Conservation (phyloP, 345 rosid species). For the Ricinus communis region DNA sequence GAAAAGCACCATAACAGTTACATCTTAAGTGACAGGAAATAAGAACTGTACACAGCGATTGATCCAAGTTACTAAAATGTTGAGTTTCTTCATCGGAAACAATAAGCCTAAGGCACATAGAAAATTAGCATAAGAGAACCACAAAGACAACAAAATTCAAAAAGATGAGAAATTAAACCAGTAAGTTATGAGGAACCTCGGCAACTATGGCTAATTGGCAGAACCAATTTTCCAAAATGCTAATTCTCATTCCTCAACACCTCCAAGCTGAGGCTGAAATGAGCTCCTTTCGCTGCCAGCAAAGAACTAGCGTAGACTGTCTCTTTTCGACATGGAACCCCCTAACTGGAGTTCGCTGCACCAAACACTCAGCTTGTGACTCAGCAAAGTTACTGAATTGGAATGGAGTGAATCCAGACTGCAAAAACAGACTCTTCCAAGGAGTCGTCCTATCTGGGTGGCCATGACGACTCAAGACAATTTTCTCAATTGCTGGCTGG, state of each 20-base stretch:
- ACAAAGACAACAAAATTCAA: conserved; percentile 26
- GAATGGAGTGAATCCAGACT: conserved; percentile 23
- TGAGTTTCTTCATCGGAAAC: conserved; percentile 40
- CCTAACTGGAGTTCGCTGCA: conserved; percentile 23
- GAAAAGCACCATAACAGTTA: conserved; percentile 16
- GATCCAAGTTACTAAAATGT: conserved; percentile 32
- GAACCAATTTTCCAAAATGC: conserved; percentile 5
- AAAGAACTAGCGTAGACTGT: conserved; percentile 28
- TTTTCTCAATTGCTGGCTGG: conserved; percentile 25
- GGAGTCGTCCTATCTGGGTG: conserved; percentile 19
- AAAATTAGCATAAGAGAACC: conserved; percentile 46
- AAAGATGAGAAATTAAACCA: conserved; percentile 38
- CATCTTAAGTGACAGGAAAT: conserved; percentile 25
- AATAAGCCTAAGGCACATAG: conserved; percentile 42
- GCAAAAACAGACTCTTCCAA: conserved; percentile 28
- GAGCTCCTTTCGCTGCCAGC: conserved; percentile 33
- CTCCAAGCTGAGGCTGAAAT: conserved; percentile 34
- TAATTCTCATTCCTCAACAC: conserved; percentile 15
- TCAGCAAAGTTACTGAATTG: conserved; percentile 32
- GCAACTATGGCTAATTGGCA: conserved; percentile 17
- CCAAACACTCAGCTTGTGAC: conserved; percentile 31
- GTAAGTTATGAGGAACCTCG: conserved; percentile 35
- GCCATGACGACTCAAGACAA: conserved; percentile 22
- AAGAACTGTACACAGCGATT: conserved; percentile 34
- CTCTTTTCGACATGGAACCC: conserved; percentile 33